A percentile compares a stretch with the other conserved stretches of the same genome.
These are phyloP conservation scores for Xylaria sp. DNA, from an alignment of 2,329 filamentous ascomycete species.

Conservation along the genomic window DNA sequence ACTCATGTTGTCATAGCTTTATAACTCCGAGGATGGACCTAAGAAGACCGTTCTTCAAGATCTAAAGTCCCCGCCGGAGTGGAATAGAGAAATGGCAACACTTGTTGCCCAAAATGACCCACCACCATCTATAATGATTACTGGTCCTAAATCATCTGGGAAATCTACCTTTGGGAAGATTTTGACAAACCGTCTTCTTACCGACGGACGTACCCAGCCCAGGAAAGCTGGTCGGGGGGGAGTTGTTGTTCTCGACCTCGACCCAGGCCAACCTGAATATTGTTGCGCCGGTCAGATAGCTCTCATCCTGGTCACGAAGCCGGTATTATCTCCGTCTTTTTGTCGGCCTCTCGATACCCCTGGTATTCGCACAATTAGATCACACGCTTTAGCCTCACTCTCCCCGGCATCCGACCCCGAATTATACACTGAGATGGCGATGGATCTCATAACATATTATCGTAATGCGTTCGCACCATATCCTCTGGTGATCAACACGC, in stretches of 20 bases:
- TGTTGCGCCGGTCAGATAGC: slow-evolving; percentile 76
- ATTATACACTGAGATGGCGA: slow-evolving; percentile 72
- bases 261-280: slow-evolving; percentile 82
- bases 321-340: slow-evolving; percentile 75
- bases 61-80: slow-evolving; percentile 66
- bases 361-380: slow-evolving; percentile 60
- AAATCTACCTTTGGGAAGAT: slow-evolving; percentile 80
- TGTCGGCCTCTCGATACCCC: slow-evolving; percentile 62
- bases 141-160: slow-evolving; percentile 77
- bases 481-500: slow-evolving; percentile 78
- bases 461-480: slow-evolving; percentile 56
- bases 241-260: slow-evolving; percentile 76
- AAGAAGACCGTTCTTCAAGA: slow-evolving; percentile 63
- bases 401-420: slow-evolving; percentile 74
- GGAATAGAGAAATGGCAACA: slow-evolving; percentile 69
- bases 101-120: slow-evolving; percentile 53
- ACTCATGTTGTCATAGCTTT: slow-evolving; percentile 58
- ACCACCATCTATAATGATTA: slow-evolving; percentile 64
- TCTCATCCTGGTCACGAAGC: slow-evolving; percentile 68
- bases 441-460: slow-evolving; percentile 72
- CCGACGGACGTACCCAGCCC: slow-evolving; percentile 50
- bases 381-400: slow-evolving; percentile 74
- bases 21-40: slow-evolving; percentile 63
- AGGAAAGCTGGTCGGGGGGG: slow-evolving; percentile 43
- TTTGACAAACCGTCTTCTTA: slow-evolving; percentile 74